A percentile compares a stretch with the other conserved stretches of the same genome.
Conservation (phyloP, 768 basidiomycete genomes). For the Kwoniella mangroviensis region DNA sequence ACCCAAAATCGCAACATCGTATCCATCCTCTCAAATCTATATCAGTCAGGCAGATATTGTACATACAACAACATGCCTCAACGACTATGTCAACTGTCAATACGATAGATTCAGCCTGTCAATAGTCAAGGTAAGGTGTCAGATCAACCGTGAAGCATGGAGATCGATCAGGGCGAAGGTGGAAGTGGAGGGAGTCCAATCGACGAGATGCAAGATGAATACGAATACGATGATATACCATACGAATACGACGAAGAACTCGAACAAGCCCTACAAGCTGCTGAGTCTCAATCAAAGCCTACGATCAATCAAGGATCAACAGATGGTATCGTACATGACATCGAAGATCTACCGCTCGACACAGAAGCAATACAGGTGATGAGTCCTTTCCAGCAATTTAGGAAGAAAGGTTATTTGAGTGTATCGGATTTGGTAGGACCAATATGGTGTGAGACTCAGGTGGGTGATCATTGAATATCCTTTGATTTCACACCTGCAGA, state of each 20-base stretch:
- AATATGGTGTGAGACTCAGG: constrained; percentile 59
- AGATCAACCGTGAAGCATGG: not conserved
- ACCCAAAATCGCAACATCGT: too few species aligned
- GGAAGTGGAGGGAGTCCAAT: constrained; percentile 1
- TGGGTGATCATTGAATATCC: constrained; percentile 24
- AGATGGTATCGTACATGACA: constrained; percentile 15
- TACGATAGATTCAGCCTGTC: not conserved
- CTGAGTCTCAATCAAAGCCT: constrained; percentile 24
- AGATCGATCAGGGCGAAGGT: constrained; percentile 1
- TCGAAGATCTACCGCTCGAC: constrained; percentile 21
- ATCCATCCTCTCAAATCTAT: too few species aligned
- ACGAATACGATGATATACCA: constrained; percentile 14
- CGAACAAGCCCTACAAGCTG: constrained; percentile 30
- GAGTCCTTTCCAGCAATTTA: constrained; percentile 60
- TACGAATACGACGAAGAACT: constrained; percentile 38
- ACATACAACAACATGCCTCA: too few species aligned
- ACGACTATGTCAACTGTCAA: too few species aligned
- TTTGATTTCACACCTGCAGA: too few species aligned
- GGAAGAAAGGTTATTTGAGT: constrained; percentile 56
- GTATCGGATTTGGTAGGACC: constrained; percentile 59
- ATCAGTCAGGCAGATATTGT: too few species aligned
- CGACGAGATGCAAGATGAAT: constrained; percentile 8
- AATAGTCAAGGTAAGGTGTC: not conserved
- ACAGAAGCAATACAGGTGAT: not conserved
- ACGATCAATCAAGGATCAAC: not conserved